phyloP scores from a whole-genome alignment of 1,284 basidiomycete species.

The Trichosporon inkin region DNA sequence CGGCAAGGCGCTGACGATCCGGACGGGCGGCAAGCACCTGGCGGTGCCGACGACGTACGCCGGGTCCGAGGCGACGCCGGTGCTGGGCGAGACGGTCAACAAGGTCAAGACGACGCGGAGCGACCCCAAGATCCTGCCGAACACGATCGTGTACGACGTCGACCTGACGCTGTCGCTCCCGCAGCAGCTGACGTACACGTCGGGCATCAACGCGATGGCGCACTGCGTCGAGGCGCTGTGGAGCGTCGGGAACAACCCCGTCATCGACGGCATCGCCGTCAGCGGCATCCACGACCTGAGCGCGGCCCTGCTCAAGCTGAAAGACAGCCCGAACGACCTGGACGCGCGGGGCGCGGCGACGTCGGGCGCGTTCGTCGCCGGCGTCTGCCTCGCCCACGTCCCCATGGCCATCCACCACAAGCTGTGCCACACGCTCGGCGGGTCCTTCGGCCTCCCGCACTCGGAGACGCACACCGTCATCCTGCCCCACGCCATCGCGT shows the following conservation, averaged over 20 bases:
- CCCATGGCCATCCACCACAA: constrained; percentile 55
- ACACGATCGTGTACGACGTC: constrained; percentile 55
- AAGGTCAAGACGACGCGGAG: constrained; percentile 53
- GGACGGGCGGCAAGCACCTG: constrained; percentile 52
- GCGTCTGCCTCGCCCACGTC: constrained; percentile 50
- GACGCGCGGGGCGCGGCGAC: constrained; percentile 52
- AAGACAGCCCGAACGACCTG: constrained; percentile 38
- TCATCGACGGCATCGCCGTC: constrained; percentile 52
- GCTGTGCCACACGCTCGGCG: constrained; percentile 53
- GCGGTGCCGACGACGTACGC: constrained; percentile 55
- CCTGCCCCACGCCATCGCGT: constrained; percentile 53
- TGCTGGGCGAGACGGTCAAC: constrained; percentile 54
- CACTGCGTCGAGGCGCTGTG: constrained; percentile 54
- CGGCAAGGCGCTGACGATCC: constrained; percentile 53
- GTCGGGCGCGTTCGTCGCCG: constrained; percentile 54
- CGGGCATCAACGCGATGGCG: constrained; percentile 54
- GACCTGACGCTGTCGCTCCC: constrained; percentile 54
- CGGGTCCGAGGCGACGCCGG: constrained; percentile 53
- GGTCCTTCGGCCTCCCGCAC: constrained; percentile 54
- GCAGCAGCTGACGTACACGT: constrained; percentile 50
- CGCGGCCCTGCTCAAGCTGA: constrained; percentile 46
- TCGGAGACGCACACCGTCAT: constrained; percentile 55
- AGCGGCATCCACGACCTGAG: constrained; percentile 51
- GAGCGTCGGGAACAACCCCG: constrained; percentile 51
- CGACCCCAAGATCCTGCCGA: constrained; percentile 52